Percentiles rank a stretch among this genome's conserved stretches.
Evolutionary conservation across 257 asterid genomes (phyloP).

Genomic region (Cruciata laevipes): DNA sequence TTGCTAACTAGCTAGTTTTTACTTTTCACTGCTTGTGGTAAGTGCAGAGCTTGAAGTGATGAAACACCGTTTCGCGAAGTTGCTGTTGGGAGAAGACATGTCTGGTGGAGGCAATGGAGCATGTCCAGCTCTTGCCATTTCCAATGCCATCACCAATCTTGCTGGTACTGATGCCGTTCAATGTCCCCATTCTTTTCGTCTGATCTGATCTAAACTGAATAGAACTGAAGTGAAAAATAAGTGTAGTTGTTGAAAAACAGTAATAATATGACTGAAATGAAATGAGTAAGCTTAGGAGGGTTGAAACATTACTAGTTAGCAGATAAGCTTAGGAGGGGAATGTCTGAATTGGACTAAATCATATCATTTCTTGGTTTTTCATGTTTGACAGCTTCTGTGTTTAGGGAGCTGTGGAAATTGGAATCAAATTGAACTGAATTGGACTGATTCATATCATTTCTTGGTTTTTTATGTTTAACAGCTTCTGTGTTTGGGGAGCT

Average conservation of each 20-base stretch:
- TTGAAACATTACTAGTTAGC: no score
- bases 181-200: not conserved
- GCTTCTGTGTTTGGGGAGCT: conserved; percentile 84
- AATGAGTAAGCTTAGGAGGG: no score
- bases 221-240: not conserved
- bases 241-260: not conserved
- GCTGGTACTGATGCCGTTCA: conserved; percentile 47
- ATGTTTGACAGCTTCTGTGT: conserved; percentile 54
- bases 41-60: conserved; percentile 60
- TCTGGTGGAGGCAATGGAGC: conserved; percentile 97
- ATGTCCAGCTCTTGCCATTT: conserved; percentile 80
- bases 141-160: conserved; percentile 86
- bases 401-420: conserved; percentile 84
- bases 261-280: no score
- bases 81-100: conserved; percentile 93
- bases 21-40: not conserved
- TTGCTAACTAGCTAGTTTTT: no score
- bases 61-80: conserved; percentile 77
- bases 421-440: conserved; percentile 7
- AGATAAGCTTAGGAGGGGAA: no score
- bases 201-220: not conserved
- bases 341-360: not conserved
- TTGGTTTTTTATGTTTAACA: conserved; percentile 20
- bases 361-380: conserved; percentile 1
- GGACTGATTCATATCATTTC: not conserved